These are phyloP conservation scores for Nymphaea thermarum DNA, from an alignment of 164 flowering plant species.

Conservation along the genomic window DNA sequence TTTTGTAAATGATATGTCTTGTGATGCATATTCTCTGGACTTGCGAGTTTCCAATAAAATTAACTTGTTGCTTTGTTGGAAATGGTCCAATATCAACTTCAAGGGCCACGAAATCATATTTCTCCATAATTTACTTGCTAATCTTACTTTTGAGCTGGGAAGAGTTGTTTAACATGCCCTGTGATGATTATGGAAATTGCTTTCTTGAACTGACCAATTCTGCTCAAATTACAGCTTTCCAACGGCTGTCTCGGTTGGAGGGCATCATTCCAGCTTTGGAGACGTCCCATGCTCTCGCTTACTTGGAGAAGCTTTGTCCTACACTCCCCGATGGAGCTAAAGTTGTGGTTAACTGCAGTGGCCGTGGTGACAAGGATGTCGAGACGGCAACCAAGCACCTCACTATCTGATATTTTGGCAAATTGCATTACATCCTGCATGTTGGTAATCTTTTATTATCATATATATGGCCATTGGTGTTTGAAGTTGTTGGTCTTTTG, in stretches of 20 bases:
- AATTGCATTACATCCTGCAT: too few species aligned
- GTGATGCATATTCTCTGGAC: too few species aligned
- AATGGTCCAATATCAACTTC: too few species aligned
- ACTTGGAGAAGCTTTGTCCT: conserved; percentile 75
- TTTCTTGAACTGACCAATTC: neutral
- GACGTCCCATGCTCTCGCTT: conserved; percentile 89
- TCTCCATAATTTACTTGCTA: neutral
- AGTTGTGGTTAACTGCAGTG: conserved; percentile 81
- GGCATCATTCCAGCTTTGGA: conserved; percentile 90
- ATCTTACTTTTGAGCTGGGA: neutral
- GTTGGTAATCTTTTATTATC: too few species aligned
- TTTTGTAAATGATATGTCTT: too few species aligned
- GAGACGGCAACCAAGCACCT: conserved; percentile 70
- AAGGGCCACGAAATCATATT: too few species aligned
- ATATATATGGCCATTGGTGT: too few species aligned
- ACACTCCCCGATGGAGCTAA: conserved; percentile 63
- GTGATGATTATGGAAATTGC: neutral
- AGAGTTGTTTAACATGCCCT: neutral
- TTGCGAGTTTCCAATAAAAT: too few species aligned
- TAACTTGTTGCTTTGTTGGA: too few species aligned
- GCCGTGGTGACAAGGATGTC: conserved; percentile 88
- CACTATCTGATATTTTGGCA: conserved; percentile 20
- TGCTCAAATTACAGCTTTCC: conserved; percentile 46
- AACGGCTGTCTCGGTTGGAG: conserved; percentile 65
- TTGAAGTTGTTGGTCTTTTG: too few species aligned